Evolutionary conservation across 768 basidiomycete species (phyloP).

Genomic region (Suillus subalutaceus): DNA sequence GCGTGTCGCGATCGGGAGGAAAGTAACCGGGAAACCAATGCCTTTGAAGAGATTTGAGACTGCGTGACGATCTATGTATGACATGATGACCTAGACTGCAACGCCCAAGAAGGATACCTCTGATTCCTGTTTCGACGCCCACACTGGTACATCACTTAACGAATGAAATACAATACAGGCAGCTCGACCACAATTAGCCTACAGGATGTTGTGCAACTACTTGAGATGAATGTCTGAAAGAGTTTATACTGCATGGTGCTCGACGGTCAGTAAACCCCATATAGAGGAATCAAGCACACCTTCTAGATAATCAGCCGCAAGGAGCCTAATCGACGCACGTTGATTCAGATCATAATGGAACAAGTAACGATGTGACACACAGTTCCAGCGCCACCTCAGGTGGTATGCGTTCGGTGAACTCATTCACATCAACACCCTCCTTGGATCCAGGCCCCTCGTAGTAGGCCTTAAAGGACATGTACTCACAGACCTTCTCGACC

Average conservation of each 20-base stretch:
- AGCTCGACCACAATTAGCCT: not conserved
- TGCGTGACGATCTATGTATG: constrained; percentile 30
- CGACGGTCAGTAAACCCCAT: not conserved
- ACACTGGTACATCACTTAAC: not conserved
- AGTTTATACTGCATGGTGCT: not conserved
- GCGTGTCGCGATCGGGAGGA: constrained; percentile 56
- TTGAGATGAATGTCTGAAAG: constrained; percentile 1
- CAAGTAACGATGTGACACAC: constrained; percentile 40
- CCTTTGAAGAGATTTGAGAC: constrained; percentile 71
- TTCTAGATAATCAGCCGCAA: constrained; percentile 71
- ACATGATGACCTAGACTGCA: constrained; percentile 2
- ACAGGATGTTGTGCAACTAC: not conserved
- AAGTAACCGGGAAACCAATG: constrained; percentile 45
- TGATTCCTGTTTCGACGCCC: not conserved
- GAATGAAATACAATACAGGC: not conserved
- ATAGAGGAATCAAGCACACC: constrained; percentile 39
- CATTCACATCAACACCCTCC: constrained; percentile 76
- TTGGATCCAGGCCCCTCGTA: constrained; percentile 71
- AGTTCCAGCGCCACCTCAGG: constrained; percentile 89
- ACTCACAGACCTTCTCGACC: constrained; percentile 88
- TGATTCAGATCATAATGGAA: constrained; percentile 3
- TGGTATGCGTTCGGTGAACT: constrained; percentile 81
- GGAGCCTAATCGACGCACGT: constrained; percentile 39
- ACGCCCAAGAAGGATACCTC: not conserved
- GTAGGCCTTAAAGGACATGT: constrained; percentile 82